Base-by-base conservation (phyloP, 1,284 basidiomycete species). In the Volvariella surrecta region DNA sequence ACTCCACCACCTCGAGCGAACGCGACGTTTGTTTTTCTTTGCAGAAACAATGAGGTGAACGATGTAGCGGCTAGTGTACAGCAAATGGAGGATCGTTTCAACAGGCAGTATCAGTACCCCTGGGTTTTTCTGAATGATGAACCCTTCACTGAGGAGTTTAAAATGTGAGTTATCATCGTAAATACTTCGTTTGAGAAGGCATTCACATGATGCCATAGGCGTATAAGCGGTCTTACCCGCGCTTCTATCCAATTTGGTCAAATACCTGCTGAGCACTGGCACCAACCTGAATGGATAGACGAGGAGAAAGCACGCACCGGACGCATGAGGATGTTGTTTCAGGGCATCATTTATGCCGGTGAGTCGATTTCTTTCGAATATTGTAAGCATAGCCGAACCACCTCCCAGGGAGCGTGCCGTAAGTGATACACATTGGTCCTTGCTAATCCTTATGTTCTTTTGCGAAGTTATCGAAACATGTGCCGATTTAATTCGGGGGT, bases 401-500 rank as follows among this genome's bases (percentile, higher is more conserved):
- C 32, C 32, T 24, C 40, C 6, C 44, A 77, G 74, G 67, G 35
- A 77, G 74, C 52, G 66, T 76, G 15, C 64, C 74, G 70, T 78
- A 53, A 51, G 73, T 70, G 24, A 16, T 34, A 18, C 37, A n/a
- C 1, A 40, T 8, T 35, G 30, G 10, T 19, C 16, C 18, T 6
- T n/a, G n/a, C 30, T 37, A 17, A 31, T 37, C 31, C 24, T 31
- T 22, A 17, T 37, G 8, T 43, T 34, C 20, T 28, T 39, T 4
- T 18, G 16, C 45, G 37, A 52, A 76, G 73, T n/a, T 82, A 82
- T 52, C 70, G 79, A 19, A 82, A 82, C 48, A 79, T 89, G 86
- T 91, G 87, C 59, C 75, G 89, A 37, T 93, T 86, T 64, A 86
- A 90, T 57, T 85, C 84, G 17, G 88, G 88, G 22, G 86, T 84